phyloP scores from a whole-genome alignment of 1,284 basidiomycete species.

The Austroboletus niveus region DNA sequence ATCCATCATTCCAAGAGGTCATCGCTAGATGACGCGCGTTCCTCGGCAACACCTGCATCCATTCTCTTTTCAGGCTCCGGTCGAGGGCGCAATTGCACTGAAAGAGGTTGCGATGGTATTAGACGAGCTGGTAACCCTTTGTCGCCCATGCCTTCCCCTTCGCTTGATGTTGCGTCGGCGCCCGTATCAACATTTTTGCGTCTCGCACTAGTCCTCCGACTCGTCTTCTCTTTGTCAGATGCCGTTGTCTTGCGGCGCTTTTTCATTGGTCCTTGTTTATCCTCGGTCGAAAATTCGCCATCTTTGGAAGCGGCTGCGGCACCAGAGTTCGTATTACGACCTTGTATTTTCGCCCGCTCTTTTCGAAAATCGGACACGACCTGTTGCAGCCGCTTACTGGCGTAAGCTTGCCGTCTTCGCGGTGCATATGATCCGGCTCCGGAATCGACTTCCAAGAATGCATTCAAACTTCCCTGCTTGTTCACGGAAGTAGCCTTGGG shows the following conservation, averaged over 20 bases:
- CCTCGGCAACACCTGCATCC: constrained; percentile 12
- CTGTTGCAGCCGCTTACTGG: constrained; percentile 85
- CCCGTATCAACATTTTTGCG: constrained; percentile 1
- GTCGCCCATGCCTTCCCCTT: constrained; percentile 27
- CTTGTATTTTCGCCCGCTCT: constrained; percentile 33
- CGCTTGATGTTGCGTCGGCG: background rate
- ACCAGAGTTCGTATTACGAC: constrained; percentile 5
- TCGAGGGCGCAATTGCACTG: constrained; percentile 37
- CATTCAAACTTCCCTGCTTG: constrained; percentile 71
- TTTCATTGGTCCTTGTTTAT: constrained; percentile 26
- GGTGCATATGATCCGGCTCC: constrained; percentile 72
- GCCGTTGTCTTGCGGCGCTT: constrained; percentile 25
- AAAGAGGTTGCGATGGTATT: constrained; percentile 23
- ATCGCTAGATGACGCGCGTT: constrained; percentile 5
- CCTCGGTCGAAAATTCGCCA: constrained; percentile 18
- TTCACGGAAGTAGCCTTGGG: constrained; percentile 59
- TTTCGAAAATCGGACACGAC: constrained; percentile 85
- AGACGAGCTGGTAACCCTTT: constrained; percentile 5
- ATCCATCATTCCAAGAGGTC: constrained; percentile 4
- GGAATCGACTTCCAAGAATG: constrained; percentile 60
- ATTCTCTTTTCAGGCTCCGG: constrained; percentile 30
- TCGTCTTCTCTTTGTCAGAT: constrained; percentile 22
- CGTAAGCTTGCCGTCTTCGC: constrained; percentile 74
- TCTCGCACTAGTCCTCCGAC: constrained; percentile 8
- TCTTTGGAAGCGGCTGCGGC: constrained; percentile 10